phyloP scores from a whole-genome alignment of 2,329 filamentous ascomycete species.

The Pyricularia grisea region DNA sequence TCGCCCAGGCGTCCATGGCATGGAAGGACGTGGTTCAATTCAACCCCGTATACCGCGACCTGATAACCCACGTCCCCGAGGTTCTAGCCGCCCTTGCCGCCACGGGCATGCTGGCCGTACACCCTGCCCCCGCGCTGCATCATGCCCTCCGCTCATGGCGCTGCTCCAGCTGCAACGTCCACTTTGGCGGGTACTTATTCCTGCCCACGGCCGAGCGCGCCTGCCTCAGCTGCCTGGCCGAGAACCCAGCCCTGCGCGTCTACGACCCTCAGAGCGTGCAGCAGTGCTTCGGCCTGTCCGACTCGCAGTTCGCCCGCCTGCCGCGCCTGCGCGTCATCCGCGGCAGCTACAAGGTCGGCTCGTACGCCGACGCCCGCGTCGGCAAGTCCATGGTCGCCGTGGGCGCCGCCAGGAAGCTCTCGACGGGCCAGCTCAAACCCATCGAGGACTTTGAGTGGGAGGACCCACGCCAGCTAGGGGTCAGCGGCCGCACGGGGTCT shows the following conservation, averaged over 20 bases:
- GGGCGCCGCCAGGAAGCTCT: neutral
- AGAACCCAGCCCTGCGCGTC: neutral
- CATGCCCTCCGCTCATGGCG: neutral
- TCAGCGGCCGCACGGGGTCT: no score
- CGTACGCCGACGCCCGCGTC: neutral
- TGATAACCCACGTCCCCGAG: neutral
- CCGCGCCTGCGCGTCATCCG: neutral
- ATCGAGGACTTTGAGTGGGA: neutral
- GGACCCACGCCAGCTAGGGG: neutral
- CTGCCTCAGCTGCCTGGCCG: conserved; percentile 1
- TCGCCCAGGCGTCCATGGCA: neutral
- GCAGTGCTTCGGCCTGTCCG: neutral
- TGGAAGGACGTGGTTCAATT: neutral
- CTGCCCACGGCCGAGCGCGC: conserved; percentile 1
- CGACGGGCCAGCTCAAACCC: neutral
- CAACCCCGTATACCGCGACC: neutral
- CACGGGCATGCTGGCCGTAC: neutral
- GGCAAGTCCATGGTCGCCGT: neutral
- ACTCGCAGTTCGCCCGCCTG: neutral
- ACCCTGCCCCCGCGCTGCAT: neutral
- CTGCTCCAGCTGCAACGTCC: neutral
- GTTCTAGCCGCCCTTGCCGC: neutral
- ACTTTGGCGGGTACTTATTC: conserved; percentile 5
- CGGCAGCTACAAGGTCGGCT: neutral
- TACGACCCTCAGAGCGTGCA: neutral